A percentile compares a stretch with the other conserved stretches of the same genome.
phyloP scores from a whole-genome alignment of 2,329 filamentous ascomycete genomes.

The Venturia nashicola region DNA sequence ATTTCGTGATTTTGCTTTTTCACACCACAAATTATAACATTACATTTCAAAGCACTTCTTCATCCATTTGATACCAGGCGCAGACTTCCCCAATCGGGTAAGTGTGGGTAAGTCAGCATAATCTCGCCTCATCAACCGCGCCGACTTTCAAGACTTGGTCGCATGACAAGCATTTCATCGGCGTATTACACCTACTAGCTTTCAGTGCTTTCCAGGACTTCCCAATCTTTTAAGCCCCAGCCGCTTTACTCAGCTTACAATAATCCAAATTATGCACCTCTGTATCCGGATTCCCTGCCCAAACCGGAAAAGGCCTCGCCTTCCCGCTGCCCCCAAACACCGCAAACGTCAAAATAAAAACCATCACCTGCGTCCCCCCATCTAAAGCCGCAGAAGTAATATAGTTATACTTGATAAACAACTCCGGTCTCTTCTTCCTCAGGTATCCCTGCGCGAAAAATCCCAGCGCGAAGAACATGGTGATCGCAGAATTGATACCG shows the following conservation, averaged over 20 bases:
- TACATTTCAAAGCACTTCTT: neutral
- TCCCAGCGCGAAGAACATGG: constrained; percentile 22
- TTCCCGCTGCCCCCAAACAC: constrained; percentile 16
- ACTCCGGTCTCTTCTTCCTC: constrained; percentile 21
- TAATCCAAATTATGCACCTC: constrained; percentile 1
- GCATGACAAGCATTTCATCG: too few relatives aligned
- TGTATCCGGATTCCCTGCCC: constrained; percentile 2
- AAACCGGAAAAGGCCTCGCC: neutral
- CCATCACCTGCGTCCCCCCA: constrained; percentile 27
- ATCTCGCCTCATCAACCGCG: neutral
- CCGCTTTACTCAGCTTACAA: neutral
- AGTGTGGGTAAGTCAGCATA: neutral
- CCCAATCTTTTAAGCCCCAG: neutral
- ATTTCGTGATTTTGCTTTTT: neutral
- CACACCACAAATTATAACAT: neutral
- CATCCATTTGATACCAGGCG: neutral
- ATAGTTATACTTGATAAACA: constrained; percentile 32
- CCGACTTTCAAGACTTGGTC: too few relatives aligned
- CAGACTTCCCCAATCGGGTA: neutral
- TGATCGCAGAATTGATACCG: constrained; percentile 28
- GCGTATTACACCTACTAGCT: too few relatives aligned
- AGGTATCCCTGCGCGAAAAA: constrained; percentile 25
- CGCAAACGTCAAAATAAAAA: constrained; percentile 32
- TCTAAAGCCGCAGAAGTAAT: constrained; percentile 28
- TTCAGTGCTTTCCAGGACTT: too few relatives aligned